Evolutionary conservation across 225 moss, liverwort and hornwort genomes (phyloP).

Genomic region (Ulota crispa): DNA sequence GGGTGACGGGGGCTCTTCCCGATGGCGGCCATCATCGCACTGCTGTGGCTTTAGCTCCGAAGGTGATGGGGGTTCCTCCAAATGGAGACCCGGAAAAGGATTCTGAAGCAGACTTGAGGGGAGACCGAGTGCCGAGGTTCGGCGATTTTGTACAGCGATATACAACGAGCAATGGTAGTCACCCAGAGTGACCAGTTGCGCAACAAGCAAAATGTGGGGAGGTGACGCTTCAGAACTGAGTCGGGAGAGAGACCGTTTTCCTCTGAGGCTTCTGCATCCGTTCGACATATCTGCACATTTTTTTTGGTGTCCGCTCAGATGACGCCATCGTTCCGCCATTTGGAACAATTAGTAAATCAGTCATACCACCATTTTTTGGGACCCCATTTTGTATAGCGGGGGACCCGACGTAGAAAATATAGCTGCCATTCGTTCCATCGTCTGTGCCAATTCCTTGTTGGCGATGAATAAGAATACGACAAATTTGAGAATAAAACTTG

Average conservation of each 20-base stretch:
- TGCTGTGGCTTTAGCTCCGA: background rate
- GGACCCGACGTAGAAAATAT: background rate
- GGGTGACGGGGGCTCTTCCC: slow-evolving; percentile 29
- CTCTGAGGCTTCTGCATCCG: background rate
- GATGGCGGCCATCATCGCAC: slow-evolving; percentile 19
- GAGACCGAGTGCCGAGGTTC: background rate
- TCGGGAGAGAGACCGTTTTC: background rate
- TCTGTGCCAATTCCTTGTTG: background rate
- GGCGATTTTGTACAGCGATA: background rate
- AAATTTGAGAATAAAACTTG: background rate
- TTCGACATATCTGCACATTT: background rate
- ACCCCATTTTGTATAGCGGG: slow-evolving; percentile 9
- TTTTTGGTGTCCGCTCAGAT: background rate
- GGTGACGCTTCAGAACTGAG: background rate
- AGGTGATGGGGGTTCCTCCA: slow-evolving; percentile 36
- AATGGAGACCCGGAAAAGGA: slow-evolving; percentile 26
- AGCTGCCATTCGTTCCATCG: slow-evolving; percentile 2
- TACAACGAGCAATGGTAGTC: slow-evolving; percentile 10
- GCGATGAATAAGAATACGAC: background rate
- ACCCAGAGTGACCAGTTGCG: slow-evolving; percentile 16
- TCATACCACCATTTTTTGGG: slow-evolving; percentile 1
- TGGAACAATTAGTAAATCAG: background rate
- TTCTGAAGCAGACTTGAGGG: background rate
- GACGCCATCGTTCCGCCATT: slow-evolving; percentile 5
- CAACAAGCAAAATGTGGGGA: background rate